A percentile compares a stretch with the other conserved stretches of the same genome.
phyloP scores from a whole-genome alignment of 1,139 yeast genomes.

The Taphrina populina region DNA sequence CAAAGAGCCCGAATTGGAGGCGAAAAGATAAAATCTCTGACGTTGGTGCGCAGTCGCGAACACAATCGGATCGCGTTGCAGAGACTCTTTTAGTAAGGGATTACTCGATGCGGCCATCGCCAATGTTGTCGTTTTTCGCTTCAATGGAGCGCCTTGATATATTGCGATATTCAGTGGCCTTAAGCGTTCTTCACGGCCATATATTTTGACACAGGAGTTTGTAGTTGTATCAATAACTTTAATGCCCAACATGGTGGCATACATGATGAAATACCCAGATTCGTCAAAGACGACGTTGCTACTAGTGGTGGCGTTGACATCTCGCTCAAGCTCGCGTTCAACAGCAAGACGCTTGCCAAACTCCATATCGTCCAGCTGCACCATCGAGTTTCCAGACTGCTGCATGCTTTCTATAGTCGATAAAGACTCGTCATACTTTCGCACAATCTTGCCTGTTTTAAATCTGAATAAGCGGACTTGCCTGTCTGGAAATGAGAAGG shows the following conservation, averaged over 20 bases:
- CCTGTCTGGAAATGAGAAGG: constrained; percentile 46
- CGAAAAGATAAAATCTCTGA: constrained; percentile 47
- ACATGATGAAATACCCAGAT: constrained; percentile 46
- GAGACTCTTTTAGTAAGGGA: constrained; percentile 46
- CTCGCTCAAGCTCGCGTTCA: constrained; percentile 43
- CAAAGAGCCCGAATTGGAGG: constrained; percentile 39
- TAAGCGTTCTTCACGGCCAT: constrained; percentile 47
- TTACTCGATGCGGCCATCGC: constrained; percentile 50
- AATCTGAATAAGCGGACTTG: constrained; percentile 47
- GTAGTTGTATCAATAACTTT: constrained; percentile 46
- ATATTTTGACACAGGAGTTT: constrained; percentile 42
- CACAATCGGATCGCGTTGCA: constrained; percentile 46
- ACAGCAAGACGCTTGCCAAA: constrained; percentile 43
- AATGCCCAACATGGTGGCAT: constrained; percentile 47
- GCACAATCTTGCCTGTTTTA: constrained; percentile 46
- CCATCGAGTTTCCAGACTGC: constrained; percentile 41
- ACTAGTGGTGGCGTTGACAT: constrained; percentile 37
- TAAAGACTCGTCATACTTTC: constrained; percentile 47
- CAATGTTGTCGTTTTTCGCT: constrained; percentile 42
- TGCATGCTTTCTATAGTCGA: constrained; percentile 42
- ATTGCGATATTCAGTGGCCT: constrained; percentile 44
- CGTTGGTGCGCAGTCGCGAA: constrained; percentile 46
- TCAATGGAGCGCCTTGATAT: constrained; percentile 44
- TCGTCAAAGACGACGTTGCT: constrained; percentile 45
- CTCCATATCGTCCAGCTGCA: constrained; percentile 42